phyloP scores from a whole-genome alignment of 495 filamentous ascomycete species.

The Podospora comata region DNA sequence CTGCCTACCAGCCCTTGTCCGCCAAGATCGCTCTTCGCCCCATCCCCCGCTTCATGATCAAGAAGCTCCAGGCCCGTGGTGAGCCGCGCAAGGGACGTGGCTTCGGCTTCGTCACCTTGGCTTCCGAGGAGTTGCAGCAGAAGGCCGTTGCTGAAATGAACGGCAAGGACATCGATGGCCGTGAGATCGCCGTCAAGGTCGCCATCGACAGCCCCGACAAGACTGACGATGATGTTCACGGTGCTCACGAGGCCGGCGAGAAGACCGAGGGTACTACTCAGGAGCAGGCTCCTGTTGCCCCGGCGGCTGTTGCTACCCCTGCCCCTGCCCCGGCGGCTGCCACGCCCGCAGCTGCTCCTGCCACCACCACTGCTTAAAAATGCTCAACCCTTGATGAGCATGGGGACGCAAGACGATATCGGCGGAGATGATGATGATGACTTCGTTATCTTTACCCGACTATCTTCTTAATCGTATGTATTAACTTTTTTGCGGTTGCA shows the following conservation, averaged over 20 bases:
- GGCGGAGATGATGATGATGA: constrained; percentile 22
- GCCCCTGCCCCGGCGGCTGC: constrained; percentile 29
- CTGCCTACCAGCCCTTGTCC: constrained; percentile 79
- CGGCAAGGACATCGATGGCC: constrained; percentile 95
- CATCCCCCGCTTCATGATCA: constrained; percentile 99
- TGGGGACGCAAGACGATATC: constrained; percentile 18
- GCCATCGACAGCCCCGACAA: constrained; percentile 99
- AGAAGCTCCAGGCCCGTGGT: constrained; percentile 96
- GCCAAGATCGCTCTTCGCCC: constrained; percentile 98
- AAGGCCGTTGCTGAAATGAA: constrained; percentile 98
- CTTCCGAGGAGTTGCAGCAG: constrained; percentile 91
- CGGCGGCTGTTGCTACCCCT: constrained; percentile 5
- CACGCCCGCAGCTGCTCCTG: constrained; percentile 26
- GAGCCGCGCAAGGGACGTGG: constrained; percentile 99
- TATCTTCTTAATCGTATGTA: constrained; percentile 33
- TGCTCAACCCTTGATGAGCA: constrained; percentile 26
- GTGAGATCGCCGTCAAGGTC: constrained; percentile 99
- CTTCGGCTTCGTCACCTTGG: constrained; percentile 95
- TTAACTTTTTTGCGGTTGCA: constrained; percentile 35
- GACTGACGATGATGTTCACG: constrained; percentile 76
- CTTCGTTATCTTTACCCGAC: constrained; percentile 30
- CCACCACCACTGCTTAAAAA: constrained; percentile 26
- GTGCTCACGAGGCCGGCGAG: constrained; percentile 44
- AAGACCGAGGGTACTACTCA: constrained; percentile 40
- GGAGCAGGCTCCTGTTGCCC: constrained; percentile 38